Base-by-base conservation (phyloP, 345 rosid species). In the Rhodomyrtus tomentosa region DNA sequence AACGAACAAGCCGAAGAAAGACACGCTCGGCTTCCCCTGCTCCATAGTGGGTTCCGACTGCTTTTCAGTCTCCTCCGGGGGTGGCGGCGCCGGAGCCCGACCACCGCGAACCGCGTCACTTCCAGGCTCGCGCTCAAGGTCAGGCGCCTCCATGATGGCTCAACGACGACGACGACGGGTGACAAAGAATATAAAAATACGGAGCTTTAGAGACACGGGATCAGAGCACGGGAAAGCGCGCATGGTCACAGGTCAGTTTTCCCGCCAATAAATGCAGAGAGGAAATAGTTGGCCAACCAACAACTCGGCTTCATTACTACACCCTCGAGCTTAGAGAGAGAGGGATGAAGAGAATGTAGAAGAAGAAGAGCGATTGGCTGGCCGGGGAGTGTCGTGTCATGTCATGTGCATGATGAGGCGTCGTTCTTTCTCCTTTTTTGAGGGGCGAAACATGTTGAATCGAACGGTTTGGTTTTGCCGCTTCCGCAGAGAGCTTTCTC, bases 1-100 rank as follows among this genome's bases (percentile, higher is more conserved):
- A 22, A 85, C 86, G 86, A 94, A 94, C 29, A 96, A 85, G 52
- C 94, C 92, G 45, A 93, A 87, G 89, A 94, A 89, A 5, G 96
- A 93, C 38, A 90, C 93, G 16, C 88, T 82, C 15, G 83, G 86
- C 50, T 32, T 86, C 58, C 87, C 79, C 84, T 40, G 82, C 15
- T 8, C 83, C 59, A 20, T 86, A 38, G 50, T 49, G 50, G 50
- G 50, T 11, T 89, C 74, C 58, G 87, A 73, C 49, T 86, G 82
- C 82, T 83, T 81, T 9, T 76, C 59, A 50, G 59, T 18, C 12
- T 51, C 27, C 45, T 42, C 50, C 13, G 13, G 50, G 52, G 27
- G 27, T 84, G 50, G 42, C 81, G 7, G 18, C 55, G 55, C 38
- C 73, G 7, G 45, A 68, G 0, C 38, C 45, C 45, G 45, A 68